A percentile compares a stretch with the other conserved stretches of the same genome.
Conservation (phyloP, 768 basidiomycete genomes). For the Flagelloscypha sp. region DNA sequence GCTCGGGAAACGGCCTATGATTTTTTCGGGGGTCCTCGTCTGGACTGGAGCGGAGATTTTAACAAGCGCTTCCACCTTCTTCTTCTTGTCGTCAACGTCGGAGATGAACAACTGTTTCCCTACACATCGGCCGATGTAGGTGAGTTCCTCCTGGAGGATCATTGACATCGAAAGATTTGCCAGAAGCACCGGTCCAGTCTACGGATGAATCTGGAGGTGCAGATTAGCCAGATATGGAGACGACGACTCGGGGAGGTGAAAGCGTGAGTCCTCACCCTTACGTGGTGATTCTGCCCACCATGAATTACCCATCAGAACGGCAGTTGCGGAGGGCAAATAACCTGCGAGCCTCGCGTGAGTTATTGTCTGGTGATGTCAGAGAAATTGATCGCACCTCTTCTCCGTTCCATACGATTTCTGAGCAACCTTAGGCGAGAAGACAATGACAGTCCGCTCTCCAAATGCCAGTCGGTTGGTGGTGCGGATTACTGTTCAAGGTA, state of each 20-base stretch:
- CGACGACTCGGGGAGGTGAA: conserved; percentile 71
- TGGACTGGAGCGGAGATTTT: conserved; percentile 75
- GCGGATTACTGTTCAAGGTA: conserved; percentile 81
- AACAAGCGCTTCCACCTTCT: conserved; percentile 89
- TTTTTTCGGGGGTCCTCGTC: conserved; percentile 72
- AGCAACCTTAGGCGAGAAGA: conserved; percentile 97
- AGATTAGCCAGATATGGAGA: conserved; percentile 89
- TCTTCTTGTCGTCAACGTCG: conserved; percentile 91
- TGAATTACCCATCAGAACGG: conserved; percentile 86
- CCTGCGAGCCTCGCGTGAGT: conserved; percentile 26
- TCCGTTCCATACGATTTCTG: conserved; percentile 97
- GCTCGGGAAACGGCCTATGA: conserved; percentile 85
- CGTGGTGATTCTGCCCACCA: conserved; percentile 87
- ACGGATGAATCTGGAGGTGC: conserved; percentile 77
- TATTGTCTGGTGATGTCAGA: conserved; percentile 4
- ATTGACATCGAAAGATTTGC: conserved; percentile 75
- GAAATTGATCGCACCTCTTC: conserved; percentile 54
- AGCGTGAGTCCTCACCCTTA: conserved; percentile 68
- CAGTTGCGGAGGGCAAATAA: conserved; percentile 92
- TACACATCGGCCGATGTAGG: conserved; percentile 87
- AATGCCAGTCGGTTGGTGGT: conserved; percentile 80
- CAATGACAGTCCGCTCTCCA: conserved; percentile 89
- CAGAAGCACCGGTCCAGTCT: conserved; percentile 81
- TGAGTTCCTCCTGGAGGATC: conserved; percentile 74
- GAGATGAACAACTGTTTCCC: conserved; percentile 95